Evolutionary conservation across 176 grass and related monocot genomes (phyloP).

Genomic region (Melocanna baccifera): DNA sequence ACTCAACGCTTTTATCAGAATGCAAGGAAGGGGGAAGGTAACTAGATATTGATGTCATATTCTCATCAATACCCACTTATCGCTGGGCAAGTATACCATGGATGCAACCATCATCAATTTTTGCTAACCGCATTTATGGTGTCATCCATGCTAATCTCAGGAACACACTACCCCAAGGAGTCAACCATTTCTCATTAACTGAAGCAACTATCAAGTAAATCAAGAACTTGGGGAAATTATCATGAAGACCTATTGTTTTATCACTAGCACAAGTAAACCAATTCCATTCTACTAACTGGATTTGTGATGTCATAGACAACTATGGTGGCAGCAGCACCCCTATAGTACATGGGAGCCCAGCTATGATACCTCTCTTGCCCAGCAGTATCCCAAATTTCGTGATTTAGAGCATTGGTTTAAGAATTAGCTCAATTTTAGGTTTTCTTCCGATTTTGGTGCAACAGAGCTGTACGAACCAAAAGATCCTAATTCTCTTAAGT

Average conservation of each 20-base stretch:
- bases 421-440: no score
- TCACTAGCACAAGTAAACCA: neutral
- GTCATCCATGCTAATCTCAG: neutral
- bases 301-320: conserved; percentile 96
- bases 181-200: conserved; percentile 1
- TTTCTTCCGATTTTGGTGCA: no score
- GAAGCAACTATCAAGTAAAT: neutral
- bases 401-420: no score
- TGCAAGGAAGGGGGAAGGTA: neutral
- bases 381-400: conserved; percentile 97
- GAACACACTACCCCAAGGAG: neutral
- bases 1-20: neutral
- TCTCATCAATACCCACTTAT: neutral
- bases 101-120: conserved; percentile 19
- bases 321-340: conserved; percentile 84
- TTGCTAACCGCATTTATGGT: conserved; percentile 14
- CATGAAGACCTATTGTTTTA: neutral
- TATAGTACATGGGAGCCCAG: conserved; percentile 96
- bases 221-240: neutral
- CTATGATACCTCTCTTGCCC: conserved; percentile 99
- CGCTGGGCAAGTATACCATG: neutral
- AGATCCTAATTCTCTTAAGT: no score
- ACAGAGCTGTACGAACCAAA: no score
- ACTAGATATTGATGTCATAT: neutral
- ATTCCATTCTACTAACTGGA: conserved; percentile 51